Evolutionary conservation across 163 green algal genomes (phyloP), one percentile per base, ranked within the genome.

Genomic region (Chlorella variabilis): DNA sequence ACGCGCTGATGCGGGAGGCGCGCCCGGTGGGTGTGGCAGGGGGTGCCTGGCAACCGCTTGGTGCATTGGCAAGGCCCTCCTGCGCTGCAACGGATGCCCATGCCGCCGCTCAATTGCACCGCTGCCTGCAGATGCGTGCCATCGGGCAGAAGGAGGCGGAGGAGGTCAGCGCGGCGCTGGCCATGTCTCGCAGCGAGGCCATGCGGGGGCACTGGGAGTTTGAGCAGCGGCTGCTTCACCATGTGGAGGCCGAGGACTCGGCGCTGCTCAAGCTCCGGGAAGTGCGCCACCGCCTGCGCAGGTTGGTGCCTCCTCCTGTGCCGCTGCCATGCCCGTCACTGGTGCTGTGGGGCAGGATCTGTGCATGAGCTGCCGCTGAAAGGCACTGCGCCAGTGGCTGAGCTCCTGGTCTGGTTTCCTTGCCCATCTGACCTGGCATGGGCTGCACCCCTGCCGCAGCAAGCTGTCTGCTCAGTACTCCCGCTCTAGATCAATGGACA

Each of bases 181-280:
- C 80, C 8, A 54, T 34, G 23, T 67, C 42, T 34, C 87, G 86
- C 27, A 71, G 54, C 56, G 54, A 80, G 36, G 36, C 54, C 9
- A 69, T 81, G 78, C 78, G 80, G 5, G 80, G 78, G 4, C 51
- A 81, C 38, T 89, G 75, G 67, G 78, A 90, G 18, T 91, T 92
- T 81, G 85, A 87, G 69, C 74, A 92, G 83, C 84, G 90, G 21
- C 58, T 84, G 42, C 59, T 58, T 0, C 27, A 69, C 31, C 65
- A 63, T 41, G 54, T 31, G 36, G 56, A 27, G 1, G 73, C 39
- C 4, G 73, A 80, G 73, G 73, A 70, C 56, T 33, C 36, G 36
- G 73, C 73, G 4, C 54, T 80, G 34, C 13, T 20, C 0, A 56
- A 39, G 15, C 54, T 56, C 1, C 36, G 38, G 25, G 34, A 80